These are phyloP conservation scores for Tylopilus sp. DNA, from an alignment of 1,284 basidiomycete genomes.

Conservation along the genomic window DNA sequence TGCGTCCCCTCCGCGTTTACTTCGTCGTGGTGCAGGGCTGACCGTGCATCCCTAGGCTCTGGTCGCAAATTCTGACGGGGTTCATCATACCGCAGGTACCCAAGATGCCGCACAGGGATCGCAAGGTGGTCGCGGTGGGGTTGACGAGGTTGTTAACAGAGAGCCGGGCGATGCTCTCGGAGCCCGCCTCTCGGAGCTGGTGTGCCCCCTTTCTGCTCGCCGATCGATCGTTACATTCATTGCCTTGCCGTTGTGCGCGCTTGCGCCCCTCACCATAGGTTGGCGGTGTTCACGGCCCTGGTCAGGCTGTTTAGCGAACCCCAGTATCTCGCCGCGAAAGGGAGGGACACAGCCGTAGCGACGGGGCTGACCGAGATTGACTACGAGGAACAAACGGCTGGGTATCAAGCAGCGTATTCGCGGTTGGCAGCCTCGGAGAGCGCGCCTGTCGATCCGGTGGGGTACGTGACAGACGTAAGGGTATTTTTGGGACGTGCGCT, in stretches of 20 bases:
- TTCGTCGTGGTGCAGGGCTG: not conserved
- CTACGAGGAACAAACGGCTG: conserved; percentile 82
- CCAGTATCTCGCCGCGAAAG: conserved; percentile 56
- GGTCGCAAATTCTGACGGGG: conserved; percentile 76
- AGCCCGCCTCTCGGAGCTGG: conserved; percentile 68
- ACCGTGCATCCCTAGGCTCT: conserved; percentile 48
- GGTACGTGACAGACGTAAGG: conserved; percentile 55
- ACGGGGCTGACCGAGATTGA: conserved; percentile 74
- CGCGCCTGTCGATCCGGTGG: conserved; percentile 53
- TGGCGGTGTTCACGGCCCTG: conserved; percentile 64
- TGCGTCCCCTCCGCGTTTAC: conserved; percentile 29
- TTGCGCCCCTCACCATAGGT: conserved; percentile 43
- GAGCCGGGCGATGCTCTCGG: conserved; percentile 63
- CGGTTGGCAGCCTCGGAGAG: conserved; percentile 79
- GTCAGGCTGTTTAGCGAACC: conserved; percentile 76
- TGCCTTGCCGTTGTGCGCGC: not conserved
- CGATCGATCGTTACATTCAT: not conserved
- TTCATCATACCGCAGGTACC: conserved; percentile 82
- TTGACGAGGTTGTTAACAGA: conserved; percentile 77
- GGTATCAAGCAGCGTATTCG: conserved; percentile 93
- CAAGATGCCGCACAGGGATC: conserved; percentile 77
- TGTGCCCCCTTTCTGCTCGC: conserved; percentile 34
- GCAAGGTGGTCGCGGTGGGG: conserved; percentile 85
- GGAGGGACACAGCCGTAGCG: conserved; percentile 38
- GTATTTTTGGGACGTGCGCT: conserved; percentile 50